Percentiles rank a stretch among this genome's conserved stretches.
Conservation (phyloP, 495 filamentous ascomycete species). For the Cenococcum geophilum region DNA sequence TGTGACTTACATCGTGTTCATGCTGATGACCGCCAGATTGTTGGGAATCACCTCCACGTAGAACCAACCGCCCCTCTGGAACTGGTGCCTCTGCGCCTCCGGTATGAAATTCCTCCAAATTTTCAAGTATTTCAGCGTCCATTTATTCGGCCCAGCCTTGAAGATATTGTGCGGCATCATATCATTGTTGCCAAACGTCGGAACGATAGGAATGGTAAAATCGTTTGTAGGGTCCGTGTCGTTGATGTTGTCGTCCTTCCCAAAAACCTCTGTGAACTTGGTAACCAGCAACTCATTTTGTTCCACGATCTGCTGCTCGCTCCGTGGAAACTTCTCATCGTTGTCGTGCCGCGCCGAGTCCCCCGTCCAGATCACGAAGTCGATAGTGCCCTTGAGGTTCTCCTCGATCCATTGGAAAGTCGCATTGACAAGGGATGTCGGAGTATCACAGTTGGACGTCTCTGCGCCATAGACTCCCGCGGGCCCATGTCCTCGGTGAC, state of each 20-base stretch:
- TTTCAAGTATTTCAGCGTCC: slow-evolving; percentile 64
- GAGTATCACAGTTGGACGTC: slow-evolving; percentile 82
- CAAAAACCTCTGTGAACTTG: slow-evolving; percentile 71
- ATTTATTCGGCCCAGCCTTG: slow-evolving; percentile 71
- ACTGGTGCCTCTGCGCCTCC: slow-evolving; percentile 84
- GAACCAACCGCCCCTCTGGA: slow-evolving; percentile 91
- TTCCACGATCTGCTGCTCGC: slow-evolving; percentile 60
- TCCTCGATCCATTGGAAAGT: slow-evolving; percentile 90
- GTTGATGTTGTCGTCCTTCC: slow-evolving; percentile 42
- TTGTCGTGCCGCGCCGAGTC: slow-evolving; percentile 94
- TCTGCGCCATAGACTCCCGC: slow-evolving; percentile 79
- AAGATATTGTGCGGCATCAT: slow-evolving; percentile 97
- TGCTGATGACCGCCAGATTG: slow-evolving; percentile 80
- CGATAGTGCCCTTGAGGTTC: slow-evolving; percentile 74
- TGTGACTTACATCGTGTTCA: slow-evolving; percentile 69
- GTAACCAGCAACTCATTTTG: slow-evolving; percentile 69
- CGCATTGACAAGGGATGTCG: slow-evolving; percentile 70
- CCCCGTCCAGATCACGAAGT: slow-evolving; percentile 97
- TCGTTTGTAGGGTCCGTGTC: slow-evolving; percentile 49
- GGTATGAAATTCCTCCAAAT: slow-evolving; percentile 87
- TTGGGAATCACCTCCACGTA: slow-evolving; percentile 84
- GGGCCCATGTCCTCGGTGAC: slow-evolving; percentile 70
- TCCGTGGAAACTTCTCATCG: slow-evolving; percentile 77
- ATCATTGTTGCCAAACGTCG: slow-evolving; percentile 95
- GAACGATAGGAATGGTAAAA: slow-evolving; percentile 72